Conservation (phyloP, 495 filamentous ascomycete genomes). For the Terfezia claveryi region DNA sequence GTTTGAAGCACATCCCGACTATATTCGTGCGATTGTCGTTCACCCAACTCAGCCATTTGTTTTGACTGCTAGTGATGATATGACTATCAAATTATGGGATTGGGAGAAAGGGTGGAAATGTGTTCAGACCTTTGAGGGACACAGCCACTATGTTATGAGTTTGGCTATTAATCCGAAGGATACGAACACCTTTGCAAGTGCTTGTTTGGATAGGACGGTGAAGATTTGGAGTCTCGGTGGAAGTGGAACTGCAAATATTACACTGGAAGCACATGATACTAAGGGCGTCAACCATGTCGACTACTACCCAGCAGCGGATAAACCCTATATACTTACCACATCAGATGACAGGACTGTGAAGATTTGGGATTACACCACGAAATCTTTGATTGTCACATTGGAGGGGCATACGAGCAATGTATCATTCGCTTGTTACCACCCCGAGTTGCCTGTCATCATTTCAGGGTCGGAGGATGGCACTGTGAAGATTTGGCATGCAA, state of each 20-base stretch:
- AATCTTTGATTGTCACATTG: constrained; percentile 83
- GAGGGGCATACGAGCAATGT: constrained; percentile 98
- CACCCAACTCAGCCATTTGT: constrained; percentile 93
- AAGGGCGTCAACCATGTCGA: constrained; percentile 98
- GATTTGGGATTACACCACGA: constrained; percentile 98
- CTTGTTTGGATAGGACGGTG: constrained; percentile 86
- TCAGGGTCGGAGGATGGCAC: constrained; percentile 98
- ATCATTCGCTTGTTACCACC: constrained; percentile 96
- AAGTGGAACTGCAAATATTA: constrained; percentile 65
- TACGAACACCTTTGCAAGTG: constrained; percentile 92
- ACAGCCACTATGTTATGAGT: constrained; percentile 97
- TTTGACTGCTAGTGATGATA: constrained; percentile 92
- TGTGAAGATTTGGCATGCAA: constrained; percentile 96
- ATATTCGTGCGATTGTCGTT: constrained; percentile 93
- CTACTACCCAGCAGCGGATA: constrained; percentile 90
- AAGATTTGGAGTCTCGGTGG: constrained; percentile 98
- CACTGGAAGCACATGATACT: constrained; percentile 87
- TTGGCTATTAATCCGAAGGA: constrained; percentile 98
- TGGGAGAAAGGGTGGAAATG: constrained; percentile 98
- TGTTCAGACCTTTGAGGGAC: constrained; percentile 94
- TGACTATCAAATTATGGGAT: constrained; percentile 99
- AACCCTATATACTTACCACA: constrained; percentile 86
- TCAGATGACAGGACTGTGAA: constrained; percentile 75
- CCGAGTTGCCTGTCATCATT: constrained; percentile 89
- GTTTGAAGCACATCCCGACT: constrained; percentile 96